These are phyloP conservation scores for Picochlorum sp. DNA, from an alignment of 139 green algal species.

Conservation along the genomic window DNA sequence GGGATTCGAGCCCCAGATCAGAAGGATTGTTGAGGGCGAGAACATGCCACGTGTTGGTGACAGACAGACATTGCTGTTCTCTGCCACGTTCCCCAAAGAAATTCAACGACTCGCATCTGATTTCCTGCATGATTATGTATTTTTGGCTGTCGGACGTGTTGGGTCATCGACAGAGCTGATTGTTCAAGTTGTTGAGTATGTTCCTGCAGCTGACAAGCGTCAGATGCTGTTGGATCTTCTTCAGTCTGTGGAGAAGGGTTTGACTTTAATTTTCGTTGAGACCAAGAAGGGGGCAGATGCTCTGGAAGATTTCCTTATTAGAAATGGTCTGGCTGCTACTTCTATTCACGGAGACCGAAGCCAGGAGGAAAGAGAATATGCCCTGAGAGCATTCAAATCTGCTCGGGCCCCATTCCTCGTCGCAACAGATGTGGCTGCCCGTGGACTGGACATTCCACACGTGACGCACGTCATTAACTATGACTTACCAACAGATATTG, in stretches of 20 bases:
- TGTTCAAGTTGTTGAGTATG: slow-evolving; percentile 84
- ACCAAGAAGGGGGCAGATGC: slow-evolving; percentile 94
- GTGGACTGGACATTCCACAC: slow-evolving; percentile 85
- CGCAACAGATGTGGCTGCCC: slow-evolving; percentile 94
- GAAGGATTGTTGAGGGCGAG: slow-evolving; percentile 68
- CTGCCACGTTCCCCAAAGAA: slow-evolving; percentile 92
- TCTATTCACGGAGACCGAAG: slow-evolving; percentile 93
- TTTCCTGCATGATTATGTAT: slow-evolving; percentile 97
- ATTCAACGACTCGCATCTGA: slow-evolving; percentile 84
- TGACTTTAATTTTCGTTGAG: slow-evolving; percentile 97
- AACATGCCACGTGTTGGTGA: slow-evolving; percentile 81
- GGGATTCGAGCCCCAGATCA: slow-evolving; percentile 92
- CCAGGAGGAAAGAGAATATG: slow-evolving; percentile 73
- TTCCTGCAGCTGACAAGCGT: slow-evolving; percentile 73
- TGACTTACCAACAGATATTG: slow-evolving; percentile 75
- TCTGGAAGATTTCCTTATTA: slow-evolving; percentile 84
- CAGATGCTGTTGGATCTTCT: slow-evolving; percentile 91
- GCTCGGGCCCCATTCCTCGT: slow-evolving; percentile 76
- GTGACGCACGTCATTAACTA: slow-evolving; percentile 84
- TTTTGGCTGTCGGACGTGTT: slow-evolving; percentile 64
- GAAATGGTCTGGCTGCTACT: slow-evolving; percentile 79
- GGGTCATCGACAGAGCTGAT: slow-evolving; percentile 96
- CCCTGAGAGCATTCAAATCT: slow-evolving; percentile 70
- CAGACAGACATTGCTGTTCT: slow-evolving; percentile 94
- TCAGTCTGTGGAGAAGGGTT: slow-evolving; percentile 70